Conservation (phyloP, 345 rosid genomes). For the Brassica juncea region DNA sequence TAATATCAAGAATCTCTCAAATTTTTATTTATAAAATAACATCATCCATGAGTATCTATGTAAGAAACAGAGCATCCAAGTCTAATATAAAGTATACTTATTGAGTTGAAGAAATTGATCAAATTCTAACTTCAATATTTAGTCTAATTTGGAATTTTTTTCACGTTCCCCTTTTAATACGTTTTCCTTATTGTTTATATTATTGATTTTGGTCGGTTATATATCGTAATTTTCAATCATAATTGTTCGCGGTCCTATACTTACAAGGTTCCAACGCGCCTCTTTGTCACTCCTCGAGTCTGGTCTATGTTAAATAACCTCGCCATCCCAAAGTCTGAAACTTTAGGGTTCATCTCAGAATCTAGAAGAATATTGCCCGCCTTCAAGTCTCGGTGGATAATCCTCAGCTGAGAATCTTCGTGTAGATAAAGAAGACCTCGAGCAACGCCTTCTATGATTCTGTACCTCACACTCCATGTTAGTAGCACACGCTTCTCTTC, state of each 20-base stretch:
- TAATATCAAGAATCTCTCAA: neutral
- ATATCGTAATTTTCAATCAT: neutral
- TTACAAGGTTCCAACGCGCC: constrained; percentile 46
- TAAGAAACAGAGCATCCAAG: neutral
- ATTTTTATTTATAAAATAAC: neutral
- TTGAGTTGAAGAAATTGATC: neutral
- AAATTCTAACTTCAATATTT: neutral
- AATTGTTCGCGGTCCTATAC: neutral
- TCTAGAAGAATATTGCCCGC: constrained; percentile 40
- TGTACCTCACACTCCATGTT: constrained; percentile 28
- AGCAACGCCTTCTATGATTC: constrained; percentile 39
- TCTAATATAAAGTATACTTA: neutral
- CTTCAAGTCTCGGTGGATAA: constrained; percentile 41
- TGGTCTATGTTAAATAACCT: constrained; percentile 34
- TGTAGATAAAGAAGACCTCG: constrained; percentile 44
- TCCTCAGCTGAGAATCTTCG: constrained; percentile 35
- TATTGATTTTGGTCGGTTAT: neutral
- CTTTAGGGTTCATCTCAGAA: constrained; percentile 35
- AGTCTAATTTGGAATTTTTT: neutral
- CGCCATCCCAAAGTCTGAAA: constrained; percentile 45
- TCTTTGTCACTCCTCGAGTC: constrained; percentile 33
- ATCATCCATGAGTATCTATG: neutral
- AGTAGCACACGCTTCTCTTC: constrained; percentile 19
- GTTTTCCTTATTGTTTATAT: neutral
- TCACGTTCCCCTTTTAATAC: neutral